phyloP scores from a whole-genome alignment of 1,284 basidiomycete genomes.

The Boletus calvinii region DNA sequence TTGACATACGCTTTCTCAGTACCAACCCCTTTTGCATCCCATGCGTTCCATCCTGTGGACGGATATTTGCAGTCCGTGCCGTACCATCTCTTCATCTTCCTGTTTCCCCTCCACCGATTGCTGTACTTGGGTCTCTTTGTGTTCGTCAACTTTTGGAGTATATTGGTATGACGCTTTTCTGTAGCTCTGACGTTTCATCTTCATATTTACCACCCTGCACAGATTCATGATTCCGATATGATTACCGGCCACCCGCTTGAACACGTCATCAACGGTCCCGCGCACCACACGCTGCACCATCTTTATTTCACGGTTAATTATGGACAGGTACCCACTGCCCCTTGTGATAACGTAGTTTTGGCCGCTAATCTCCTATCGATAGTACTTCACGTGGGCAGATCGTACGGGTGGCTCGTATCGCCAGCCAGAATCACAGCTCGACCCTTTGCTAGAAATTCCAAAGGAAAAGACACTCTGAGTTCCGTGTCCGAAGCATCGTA shows the following conservation, averaged over 20 bases:
- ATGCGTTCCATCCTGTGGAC: conserved; percentile 97
- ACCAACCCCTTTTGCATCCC: conserved; percentile 94
- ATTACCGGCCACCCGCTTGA: conserved; percentile 91
- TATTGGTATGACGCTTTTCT: conserved; percentile 55
- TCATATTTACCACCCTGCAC: not conserved
- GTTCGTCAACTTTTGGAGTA: conserved; percentile 89
- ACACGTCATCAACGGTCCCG: conserved; percentile 93
- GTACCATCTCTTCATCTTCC: conserved; percentile 90
- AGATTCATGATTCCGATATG: conserved; percentile 99
- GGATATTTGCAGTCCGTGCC: conserved; percentile 93
- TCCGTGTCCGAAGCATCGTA: not conserved
- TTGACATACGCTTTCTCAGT: conserved; percentile 47
- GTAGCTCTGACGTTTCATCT: conserved; percentile 5
- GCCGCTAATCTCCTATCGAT: conserved; percentile 17
- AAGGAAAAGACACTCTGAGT: conserved; percentile 35
- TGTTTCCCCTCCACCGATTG: conserved; percentile 89
- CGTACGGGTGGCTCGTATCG: conserved; percentile 83
- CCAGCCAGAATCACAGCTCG: conserved; percentile 79
- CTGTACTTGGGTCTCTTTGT: conserved; percentile 84
- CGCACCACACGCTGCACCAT: conserved; percentile 97
- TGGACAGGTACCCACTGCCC: conserved; percentile 46
- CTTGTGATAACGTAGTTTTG: not conserved
- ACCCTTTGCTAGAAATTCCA: conserved; percentile 78
- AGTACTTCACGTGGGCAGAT: conserved; percentile 98
- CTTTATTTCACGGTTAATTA: conserved; percentile 97